Evolutionary conservation across 768 basidiomycete species (phyloP), one percentile per base, ranked within the genome.

Genomic region (Russula emetica): DNA sequence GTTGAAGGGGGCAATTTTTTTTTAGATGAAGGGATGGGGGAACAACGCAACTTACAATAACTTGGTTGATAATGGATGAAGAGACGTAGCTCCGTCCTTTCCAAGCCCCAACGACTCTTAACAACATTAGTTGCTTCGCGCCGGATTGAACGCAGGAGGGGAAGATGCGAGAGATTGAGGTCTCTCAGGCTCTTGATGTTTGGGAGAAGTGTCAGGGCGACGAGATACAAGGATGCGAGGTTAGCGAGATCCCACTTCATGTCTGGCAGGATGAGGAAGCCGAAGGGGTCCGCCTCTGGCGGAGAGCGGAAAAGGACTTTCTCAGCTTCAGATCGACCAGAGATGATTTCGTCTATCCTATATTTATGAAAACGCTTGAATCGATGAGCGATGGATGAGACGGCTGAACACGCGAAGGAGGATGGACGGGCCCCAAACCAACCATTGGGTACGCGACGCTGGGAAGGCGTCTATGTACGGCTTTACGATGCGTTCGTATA

Each of bases 31-130:
- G 50, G 50, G 28, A 44, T 55, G n/a, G 47, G 26, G 51, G 34
- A 26, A 7, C 18, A 20, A 30, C 11, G 38, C 4, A 34, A 79
- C 90, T 66, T 62, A 95, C 95, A 98, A 72, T 98, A 98, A 42
- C 87, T 90, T 0, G 96, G 96, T 71, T 97, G 95, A 72, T 99
- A 99, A 72, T 99, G 97, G 16, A 98, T 76, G 70, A 86, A 94
- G 78, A 95, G 78, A 69, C 94, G 77, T 63, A 97, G 71, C 11
- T 84, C 80, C 3, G 85, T 87, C 18, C 71, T 68, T 5, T 74
- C 76, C 1, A 96, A 75, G 0, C 83, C 86, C 83, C 89, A 99
- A 68, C 81, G 82, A 51, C 82, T 79, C 56, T 77, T 70, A 0
- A 83, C 88, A 4, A 86, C 73, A 3, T 72, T 71, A 36, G 76